phyloP scores from a whole-genome alignment of 2,329 filamentous ascomycete genomes.

The Ophiostoma triangulosporum region DNA sequence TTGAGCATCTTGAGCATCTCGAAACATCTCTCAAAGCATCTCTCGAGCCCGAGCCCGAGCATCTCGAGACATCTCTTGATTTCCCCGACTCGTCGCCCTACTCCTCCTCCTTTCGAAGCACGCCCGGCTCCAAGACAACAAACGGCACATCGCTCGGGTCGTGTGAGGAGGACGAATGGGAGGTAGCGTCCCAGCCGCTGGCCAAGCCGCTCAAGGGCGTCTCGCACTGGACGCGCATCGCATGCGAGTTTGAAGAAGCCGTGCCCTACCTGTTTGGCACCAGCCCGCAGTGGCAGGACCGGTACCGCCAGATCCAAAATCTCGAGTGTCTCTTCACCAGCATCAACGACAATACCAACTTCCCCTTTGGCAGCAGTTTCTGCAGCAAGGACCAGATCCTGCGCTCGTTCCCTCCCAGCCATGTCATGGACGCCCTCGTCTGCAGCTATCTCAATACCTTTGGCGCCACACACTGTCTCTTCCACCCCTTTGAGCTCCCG shows the following conservation, averaged over 20 bases:
- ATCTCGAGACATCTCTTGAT: too few relatives aligned
- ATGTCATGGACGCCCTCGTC: slow-evolving; percentile 15
- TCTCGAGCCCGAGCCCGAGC: too few relatives aligned
- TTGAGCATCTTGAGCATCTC: too few relatives aligned
- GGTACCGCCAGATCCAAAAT: slow-evolving; percentile 16
- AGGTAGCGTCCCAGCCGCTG: neutral
- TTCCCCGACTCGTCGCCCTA: neutral
- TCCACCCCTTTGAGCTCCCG: slow-evolving; percentile 15
- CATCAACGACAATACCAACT: slow-evolving; percentile 14
- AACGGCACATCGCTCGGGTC: neutral
- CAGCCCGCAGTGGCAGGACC: slow-evolving; percentile 15
- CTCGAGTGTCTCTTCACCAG: slow-evolving; percentile 15
- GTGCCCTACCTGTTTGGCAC: slow-evolving; percentile 16
- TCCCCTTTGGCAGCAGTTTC: slow-evolving; percentile 16
- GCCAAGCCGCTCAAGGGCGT: slow-evolving; percentile 6
- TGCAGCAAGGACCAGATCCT: slow-evolving; percentile 13
- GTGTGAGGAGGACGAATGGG: neutral
- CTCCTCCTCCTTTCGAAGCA: neutral
- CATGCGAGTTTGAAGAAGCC: slow-evolving; percentile 16
- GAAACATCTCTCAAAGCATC: too few relatives aligned
- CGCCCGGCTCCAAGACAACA: neutral
- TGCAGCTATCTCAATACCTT: slow-evolving; percentile 16
- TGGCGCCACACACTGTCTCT: slow-evolving; percentile 17
- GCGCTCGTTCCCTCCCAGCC: slow-evolving; percentile 13
- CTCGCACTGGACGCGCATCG: slow-evolving; percentile 13